Base-by-base conservation (phyloP, 2,329 filamentous ascomycete species). In the Aspergillus clavatus region DNA sequence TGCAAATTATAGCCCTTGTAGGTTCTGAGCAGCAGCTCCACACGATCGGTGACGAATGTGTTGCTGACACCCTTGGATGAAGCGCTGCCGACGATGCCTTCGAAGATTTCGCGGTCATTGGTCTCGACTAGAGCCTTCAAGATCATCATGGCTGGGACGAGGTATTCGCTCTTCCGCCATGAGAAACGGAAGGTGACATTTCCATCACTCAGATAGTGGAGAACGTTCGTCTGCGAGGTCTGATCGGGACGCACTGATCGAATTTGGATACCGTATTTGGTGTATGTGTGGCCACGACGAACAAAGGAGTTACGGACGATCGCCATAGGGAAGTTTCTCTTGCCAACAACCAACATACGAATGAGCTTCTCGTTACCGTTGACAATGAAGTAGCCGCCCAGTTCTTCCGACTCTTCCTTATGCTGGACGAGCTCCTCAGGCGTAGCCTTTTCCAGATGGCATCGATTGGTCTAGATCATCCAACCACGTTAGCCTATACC, bases 361-460 rank as follows among this genome's bases (percentile, higher is more conserved):
- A 97, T 89, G 46, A 97, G 81, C 73, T 96, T 97, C 69, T 98
- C 93, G 61, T 90, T 95, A 54, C 93, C 93, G 66, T 98, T 98
- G 60, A 98, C 87, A 59, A 98, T 83, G 63, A 97, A 98, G 68
- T 97, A 98, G 36, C 93, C 93, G 28, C 93, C 93, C 24, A 97
- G 72, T 69, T 98, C 93, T 69, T 98, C 93, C 0, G 90, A 87
- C 69, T 98, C 93, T 71, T 98, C 93, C 66, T 96, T 95, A 49
- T 82, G 82, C 52, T 86, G 78, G 23, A 97, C 89, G 12, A 98
- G 78, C 59, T 86, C 78, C 8, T 84, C 84, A 0, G 93, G 93
- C 5, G 88, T 84, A 59, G 90, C 84, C 51, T 86, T 85, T 66
- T 95, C 84, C 21, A 98, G 79, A 64, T 98, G 89, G 65, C 93